Evolutionary conservation across 139 green algal species (phyloP).

Genomic region (Chlorella sp.): DNA sequence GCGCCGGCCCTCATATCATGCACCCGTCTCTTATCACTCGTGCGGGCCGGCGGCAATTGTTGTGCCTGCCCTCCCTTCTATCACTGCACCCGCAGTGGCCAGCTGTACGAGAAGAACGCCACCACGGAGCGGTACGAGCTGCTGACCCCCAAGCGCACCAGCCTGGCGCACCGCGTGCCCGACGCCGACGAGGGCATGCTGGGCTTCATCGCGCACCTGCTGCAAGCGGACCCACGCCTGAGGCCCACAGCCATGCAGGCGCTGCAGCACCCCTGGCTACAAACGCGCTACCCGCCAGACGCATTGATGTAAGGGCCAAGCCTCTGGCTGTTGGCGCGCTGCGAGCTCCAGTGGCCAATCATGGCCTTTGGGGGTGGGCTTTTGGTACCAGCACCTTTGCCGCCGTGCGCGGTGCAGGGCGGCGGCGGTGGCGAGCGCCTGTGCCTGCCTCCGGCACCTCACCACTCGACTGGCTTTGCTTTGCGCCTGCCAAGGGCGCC

Average conservation of each 20-base stretch:
- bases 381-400: too few species aligned
- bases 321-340: background rate
- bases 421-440: too few species aligned
- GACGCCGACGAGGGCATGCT: conserved; percentile 61
- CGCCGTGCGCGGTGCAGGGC: too few species aligned
- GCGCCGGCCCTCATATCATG: too few species aligned
- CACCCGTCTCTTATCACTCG: too few species aligned
- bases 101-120: conserved; percentile 59
- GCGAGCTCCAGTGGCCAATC: background rate
- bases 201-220: conserved; percentile 59
- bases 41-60: too few species aligned
- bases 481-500: too few species aligned
- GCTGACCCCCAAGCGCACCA: conserved; percentile 65
- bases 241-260: conserved; percentile 64
- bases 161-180: conserved; percentile 42
- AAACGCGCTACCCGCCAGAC: conserved; percentile 24
- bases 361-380: too few species aligned
- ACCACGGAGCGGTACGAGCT: conserved; percentile 54
- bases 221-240: conserved; percentile 57
- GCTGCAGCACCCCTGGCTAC: conserved; percentile 62
- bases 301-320: background rate
- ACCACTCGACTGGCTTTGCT: too few species aligned
- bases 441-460: too few species aligned
- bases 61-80: too few species aligned
- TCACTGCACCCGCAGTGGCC: conserved; percentile 70